Percentiles rank a stretch among this genome's conserved stretches.
phyloP scores from a whole-genome alignment of 2,329 filamentous ascomycete species.

The Pseudogymnoascus sp. region DNA sequence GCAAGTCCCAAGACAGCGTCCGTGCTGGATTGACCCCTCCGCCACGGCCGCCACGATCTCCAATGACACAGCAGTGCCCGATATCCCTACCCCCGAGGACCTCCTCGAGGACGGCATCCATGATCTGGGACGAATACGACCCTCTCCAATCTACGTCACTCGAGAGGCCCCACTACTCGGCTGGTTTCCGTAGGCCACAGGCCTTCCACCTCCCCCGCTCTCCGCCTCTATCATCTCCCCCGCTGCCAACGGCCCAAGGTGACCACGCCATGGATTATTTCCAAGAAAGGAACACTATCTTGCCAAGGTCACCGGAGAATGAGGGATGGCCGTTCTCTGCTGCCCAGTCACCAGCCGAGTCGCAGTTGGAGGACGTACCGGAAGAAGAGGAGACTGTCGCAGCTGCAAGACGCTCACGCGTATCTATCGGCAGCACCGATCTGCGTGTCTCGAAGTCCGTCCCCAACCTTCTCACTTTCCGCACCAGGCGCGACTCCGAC shows the following conservation, averaged over 20 bases:
- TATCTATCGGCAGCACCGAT: slow-evolving; percentile 21
- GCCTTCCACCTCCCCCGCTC: slow-evolving; percentile 29
- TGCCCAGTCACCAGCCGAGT: neutral
- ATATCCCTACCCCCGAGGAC: slow-evolving; percentile 44
- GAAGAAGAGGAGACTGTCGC: slow-evolving; percentile 49
- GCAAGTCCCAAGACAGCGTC: slow-evolving; percentile 37
- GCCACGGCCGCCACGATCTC: slow-evolving; percentile 43
- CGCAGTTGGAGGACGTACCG: slow-evolving; percentile 48
- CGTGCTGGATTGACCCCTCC: slow-evolving; percentile 28
- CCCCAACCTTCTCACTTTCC: slow-evolving; percentile 15
- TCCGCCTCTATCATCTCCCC: slow-evolving; percentile 29
- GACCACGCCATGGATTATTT: neutral
- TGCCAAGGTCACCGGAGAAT: neutral
- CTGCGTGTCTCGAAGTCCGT: slow-evolving; percentile 25
- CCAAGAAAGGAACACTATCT: neutral
- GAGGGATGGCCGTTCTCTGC: slow-evolving; percentile 1
- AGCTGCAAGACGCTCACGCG: slow-evolving; percentile 20
- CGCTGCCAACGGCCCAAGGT: slow-evolving; percentile 15
- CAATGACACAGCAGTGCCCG: slow-evolving; percentile 30
- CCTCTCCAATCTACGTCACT: slow-evolving; percentile 28
- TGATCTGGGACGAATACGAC: slow-evolving; percentile 37
- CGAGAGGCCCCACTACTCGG: slow-evolving; percentile 39
- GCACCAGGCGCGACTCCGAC: neutral
- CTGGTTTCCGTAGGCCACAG: slow-evolving; percentile 38
- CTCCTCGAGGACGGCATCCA: slow-evolving; percentile 44